Evolutionary conservation across 2,329 filamentous ascomycete species (phyloP).

Genomic region (Scorias spongiosa): DNA sequence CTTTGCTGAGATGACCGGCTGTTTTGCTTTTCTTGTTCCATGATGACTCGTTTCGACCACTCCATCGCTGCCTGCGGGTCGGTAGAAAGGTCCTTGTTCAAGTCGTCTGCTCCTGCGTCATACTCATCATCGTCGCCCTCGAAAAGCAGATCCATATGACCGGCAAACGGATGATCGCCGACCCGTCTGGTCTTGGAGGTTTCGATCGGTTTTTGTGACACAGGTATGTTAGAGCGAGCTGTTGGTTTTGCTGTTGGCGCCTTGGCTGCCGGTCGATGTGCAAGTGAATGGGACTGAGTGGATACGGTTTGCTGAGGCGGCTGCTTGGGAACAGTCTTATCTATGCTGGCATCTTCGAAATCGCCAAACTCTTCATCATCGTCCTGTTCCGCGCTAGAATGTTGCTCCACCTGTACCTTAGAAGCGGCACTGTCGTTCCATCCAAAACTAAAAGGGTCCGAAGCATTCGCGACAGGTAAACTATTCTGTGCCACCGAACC

Average conservation of each 20-base stretch:
- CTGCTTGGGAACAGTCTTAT: constrained; percentile 1
- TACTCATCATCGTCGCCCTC: constrained; percentile 18
- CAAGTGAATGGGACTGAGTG: neutral
- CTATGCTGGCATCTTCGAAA: constrained; percentile 27
- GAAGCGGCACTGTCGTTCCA: constrained; percentile 8
- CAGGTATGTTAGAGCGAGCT: too few relatives aligned
- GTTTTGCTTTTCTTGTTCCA: constrained; percentile 8
- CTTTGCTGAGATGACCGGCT: neutral
- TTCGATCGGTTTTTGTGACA: too few relatives aligned
- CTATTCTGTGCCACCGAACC: constrained; percentile 21
- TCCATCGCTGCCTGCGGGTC: constrained; percentile 21
- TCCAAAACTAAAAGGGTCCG: constrained; percentile 12
- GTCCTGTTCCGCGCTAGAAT: constrained; percentile 2
- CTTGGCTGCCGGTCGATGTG: neutral
- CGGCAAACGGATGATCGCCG: constrained; percentile 18
- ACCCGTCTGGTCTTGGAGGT: constrained; percentile 3
- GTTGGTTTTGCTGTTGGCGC: neutral
- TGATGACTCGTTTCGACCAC: constrained; percentile 19
- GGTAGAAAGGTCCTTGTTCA: constrained; percentile 15
- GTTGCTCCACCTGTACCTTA: neutral
- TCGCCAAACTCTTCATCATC: constrained; percentile 38
- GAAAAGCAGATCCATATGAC: constrained; percentile 20
- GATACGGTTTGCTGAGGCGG: constrained; percentile 2
- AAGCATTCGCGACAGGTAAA: constrained; percentile 1
- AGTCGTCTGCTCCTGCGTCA: constrained; percentile 19